A percentile compares a stretch with the other conserved stretches of the same genome.
phyloP scores from a whole-genome alignment of 1,284 basidiomycete genomes.

The Anthracocystis setariae region DNA sequence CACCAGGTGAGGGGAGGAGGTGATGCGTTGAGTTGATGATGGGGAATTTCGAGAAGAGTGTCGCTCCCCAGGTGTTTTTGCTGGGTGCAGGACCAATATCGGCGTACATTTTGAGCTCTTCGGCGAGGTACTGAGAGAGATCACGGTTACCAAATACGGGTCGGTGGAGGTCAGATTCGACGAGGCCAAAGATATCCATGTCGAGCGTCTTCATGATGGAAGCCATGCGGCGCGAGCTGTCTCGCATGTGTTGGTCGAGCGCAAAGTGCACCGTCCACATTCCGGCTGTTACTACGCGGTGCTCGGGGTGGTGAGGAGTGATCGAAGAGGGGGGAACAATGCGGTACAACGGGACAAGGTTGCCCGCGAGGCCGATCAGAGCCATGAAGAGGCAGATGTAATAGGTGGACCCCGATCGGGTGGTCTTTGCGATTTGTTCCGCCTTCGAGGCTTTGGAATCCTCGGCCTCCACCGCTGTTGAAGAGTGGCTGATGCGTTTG shows the following conservation, averaged over 20 bases:
- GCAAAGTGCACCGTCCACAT: constrained; percentile 78
- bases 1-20: constrained; percentile 82
- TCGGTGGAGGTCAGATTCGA: constrained; percentile 87
- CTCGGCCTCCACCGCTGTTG: background rate
- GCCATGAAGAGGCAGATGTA: constrained; percentile 47
- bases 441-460: constrained; percentile 21
- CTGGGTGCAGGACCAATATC: constrained; percentile 85
- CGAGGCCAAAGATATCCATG: constrained; percentile 70
- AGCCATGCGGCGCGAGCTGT: constrained; percentile 74
- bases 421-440: background rate
- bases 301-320: constrained; percentile 76
- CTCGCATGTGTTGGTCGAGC: constrained; percentile 62
- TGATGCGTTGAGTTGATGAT: constrained; percentile 90
- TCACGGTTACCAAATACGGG: constrained; percentile 90
- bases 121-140: constrained; percentile 60
- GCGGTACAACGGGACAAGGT: constrained; percentile 68
- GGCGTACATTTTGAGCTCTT: constrained; percentile 79
- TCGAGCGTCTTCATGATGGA: constrained; percentile 73
- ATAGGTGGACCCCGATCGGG: constrained; percentile 30
- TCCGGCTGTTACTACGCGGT: constrained; percentile 82
- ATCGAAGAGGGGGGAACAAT: constrained; percentile 73
- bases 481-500: constrained; percentile 3
- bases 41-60: constrained; percentile 74
- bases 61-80: constrained; percentile 82
- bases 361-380: constrained; percentile 32